A percentile compares a stretch with the other conserved stretches of the same genome.
phyloP scores from a whole-genome alignment of 2,329 filamentous ascomycete genomes.

The Paracorniculantispora psalliotae region DNA sequence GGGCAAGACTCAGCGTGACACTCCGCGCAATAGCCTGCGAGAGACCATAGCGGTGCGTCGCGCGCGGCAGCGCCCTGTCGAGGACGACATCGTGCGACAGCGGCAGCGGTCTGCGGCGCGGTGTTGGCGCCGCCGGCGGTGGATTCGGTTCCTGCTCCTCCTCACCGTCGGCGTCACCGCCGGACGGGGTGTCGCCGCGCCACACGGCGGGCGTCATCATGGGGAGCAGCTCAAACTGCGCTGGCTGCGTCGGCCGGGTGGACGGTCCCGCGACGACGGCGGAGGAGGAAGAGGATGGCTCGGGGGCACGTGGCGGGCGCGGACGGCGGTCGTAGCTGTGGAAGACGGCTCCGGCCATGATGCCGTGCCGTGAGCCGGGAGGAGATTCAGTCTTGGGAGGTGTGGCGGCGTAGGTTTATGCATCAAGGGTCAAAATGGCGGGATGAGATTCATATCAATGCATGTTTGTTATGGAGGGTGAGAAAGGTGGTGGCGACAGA shows the following conservation, averaged over 20 bases:
- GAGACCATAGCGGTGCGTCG: constrained; percentile 1
- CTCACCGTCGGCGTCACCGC: background rate
- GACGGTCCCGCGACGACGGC: constrained; percentile 1
- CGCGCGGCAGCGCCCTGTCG: constrained; percentile 4
- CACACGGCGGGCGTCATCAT: constrained; percentile 7
- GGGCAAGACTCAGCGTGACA: constrained; percentile 1
- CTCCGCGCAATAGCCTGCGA: constrained; percentile 8
- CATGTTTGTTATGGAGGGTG: too few relatives aligned
- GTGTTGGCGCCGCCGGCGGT: background rate
- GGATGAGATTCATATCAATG: too few relatives aligned
- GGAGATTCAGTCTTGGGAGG: too few relatives aligned
- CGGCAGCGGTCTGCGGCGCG: background rate
- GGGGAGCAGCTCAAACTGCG: constrained; percentile 1
- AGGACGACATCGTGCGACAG: constrained; percentile 3
- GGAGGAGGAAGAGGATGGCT: background rate
- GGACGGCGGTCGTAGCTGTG: background rate
- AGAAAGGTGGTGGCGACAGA: too few relatives aligned
- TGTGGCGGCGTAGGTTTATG: too few relatives aligned
- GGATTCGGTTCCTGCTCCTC: background rate
- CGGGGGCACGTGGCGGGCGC: background rate
- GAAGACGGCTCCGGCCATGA: constrained; percentile 9
- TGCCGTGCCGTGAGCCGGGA: too few relatives aligned
- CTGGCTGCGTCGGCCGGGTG: background rate
- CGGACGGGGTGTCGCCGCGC: background rate
- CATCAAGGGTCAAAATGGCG: too few relatives aligned